Evolutionary conservation across 2,329 filamentous ascomycete species (phyloP).

Genomic region (Chaetomium sp.): DNA sequence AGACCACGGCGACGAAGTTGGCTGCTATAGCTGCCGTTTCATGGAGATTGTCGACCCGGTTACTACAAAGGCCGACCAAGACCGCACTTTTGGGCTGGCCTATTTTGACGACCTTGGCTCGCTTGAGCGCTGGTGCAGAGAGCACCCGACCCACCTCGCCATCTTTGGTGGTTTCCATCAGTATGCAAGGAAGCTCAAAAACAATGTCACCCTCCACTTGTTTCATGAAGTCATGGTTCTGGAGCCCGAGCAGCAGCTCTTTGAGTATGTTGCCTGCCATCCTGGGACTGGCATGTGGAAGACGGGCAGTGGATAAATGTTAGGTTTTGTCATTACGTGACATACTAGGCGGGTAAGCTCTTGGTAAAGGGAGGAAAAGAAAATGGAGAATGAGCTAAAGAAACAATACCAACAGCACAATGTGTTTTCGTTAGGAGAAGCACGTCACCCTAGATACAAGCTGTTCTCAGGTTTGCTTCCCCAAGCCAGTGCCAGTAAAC

Average conservation of each 20-base stretch:
- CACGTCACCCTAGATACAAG: too few species aligned
- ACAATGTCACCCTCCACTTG: constrained; percentile 42
- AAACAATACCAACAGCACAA: too few species aligned
- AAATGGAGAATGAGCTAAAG: too few species aligned
- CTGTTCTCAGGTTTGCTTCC: too few species aligned
- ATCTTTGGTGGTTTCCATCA: constrained; percentile 46
- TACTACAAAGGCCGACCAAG: constrained; percentile 31
- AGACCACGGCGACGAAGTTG: constrained; percentile 46
- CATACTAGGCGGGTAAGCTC: too few species aligned
- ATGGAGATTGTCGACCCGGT: constrained; percentile 45
- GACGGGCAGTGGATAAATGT: background rate
- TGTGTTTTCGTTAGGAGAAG: too few species aligned
- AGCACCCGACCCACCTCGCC: constrained; percentile 45
- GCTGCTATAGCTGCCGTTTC: constrained; percentile 48
- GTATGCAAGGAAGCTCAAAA: constrained; percentile 44
- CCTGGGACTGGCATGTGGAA: constrained; percentile 40
- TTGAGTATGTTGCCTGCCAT: constrained; percentile 49
- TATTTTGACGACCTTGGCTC: constrained; percentile 47
- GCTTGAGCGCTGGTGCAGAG: constrained; percentile 45
- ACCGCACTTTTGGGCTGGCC: constrained; percentile 46
- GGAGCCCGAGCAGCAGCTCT: constrained; percentile 44
- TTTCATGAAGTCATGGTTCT: constrained; percentile 48
- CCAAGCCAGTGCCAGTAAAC: too few species aligned
- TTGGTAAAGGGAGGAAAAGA: too few species aligned
- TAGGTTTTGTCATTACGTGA: background rate